These are phyloP conservation scores for Bryum argenteum DNA, from an alignment of 225 moss, liverwort and hornwort species.

Conservation along the genomic window DNA sequence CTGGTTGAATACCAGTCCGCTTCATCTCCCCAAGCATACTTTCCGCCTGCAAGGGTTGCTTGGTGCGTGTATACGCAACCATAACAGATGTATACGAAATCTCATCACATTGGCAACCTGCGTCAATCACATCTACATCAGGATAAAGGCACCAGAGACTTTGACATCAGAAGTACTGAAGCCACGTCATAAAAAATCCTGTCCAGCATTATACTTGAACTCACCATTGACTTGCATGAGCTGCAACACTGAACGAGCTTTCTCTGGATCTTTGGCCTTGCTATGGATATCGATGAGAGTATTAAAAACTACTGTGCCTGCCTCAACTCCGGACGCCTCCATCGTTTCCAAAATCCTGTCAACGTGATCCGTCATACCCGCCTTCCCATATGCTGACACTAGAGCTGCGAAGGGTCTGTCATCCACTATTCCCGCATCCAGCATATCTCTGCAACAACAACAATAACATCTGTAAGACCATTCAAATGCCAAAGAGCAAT, in stretches of 20 bases:
- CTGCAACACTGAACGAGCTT: constrained; percentile 57
- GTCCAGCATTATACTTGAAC: background rate
- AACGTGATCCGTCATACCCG: constrained; percentile 45
- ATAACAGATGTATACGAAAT: constrained; percentile 64
- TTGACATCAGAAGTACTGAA: constrained; percentile 1
- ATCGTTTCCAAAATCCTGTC: constrained; percentile 53
- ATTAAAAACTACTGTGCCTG: constrained; percentile 50
- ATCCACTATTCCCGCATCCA: constrained; percentile 57
- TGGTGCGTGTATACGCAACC: constrained; percentile 54
- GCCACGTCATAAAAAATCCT: background rate
- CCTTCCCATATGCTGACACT: constrained; percentile 64
- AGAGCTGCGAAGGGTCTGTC: constrained; percentile 63
- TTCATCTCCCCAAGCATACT: constrained; percentile 59
- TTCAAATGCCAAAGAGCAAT: too few species aligned
- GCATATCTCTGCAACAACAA: constrained; percentile 49
- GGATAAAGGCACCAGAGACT: constrained; percentile 2
- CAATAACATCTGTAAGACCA: background rate
- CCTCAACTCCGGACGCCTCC: constrained; percentile 48
- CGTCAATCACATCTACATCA: constrained; percentile 12
- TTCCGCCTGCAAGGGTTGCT: constrained; percentile 53
- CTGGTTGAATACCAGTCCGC: constrained; percentile 44
- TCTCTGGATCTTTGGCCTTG: constrained; percentile 59
- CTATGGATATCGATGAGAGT: constrained; percentile 59
- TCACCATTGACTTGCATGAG: constrained; percentile 60
- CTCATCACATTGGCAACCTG: constrained; percentile 63